Percentiles rank a stretch among this genome's conserved stretches.
phyloP scores from a whole-genome alignment of 2,329 filamentous ascomycete species.

The Ophiostoma quercus region DNA sequence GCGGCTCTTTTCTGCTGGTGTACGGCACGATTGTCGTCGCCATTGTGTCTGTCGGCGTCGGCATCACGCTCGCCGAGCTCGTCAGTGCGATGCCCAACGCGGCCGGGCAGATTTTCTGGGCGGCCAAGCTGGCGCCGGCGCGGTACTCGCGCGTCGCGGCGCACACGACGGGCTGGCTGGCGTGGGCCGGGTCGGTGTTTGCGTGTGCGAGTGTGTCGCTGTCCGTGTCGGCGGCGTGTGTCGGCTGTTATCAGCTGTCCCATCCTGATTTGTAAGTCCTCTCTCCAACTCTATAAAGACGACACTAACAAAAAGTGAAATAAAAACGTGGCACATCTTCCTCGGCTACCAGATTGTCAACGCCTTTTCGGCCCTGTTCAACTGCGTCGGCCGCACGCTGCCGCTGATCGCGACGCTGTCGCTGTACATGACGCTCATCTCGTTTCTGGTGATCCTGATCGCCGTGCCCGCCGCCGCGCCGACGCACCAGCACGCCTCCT shows the following conservation, averaged over 20 bases:
- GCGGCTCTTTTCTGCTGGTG: constrained; percentile 48
- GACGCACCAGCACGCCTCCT: constrained; percentile 22
- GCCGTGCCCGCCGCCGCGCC: constrained; percentile 26
- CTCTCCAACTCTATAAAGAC: background rate
- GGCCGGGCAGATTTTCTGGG: constrained; percentile 57
- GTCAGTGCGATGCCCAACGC: constrained; percentile 45
- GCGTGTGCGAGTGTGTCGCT: constrained; percentile 36
- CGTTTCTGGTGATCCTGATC: constrained; percentile 27
- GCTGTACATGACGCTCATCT: constrained; percentile 30
- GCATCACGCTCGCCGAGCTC: constrained; percentile 37
- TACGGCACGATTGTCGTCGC: constrained; percentile 47
- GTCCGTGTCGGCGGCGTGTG: constrained; percentile 37
- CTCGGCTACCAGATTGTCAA: constrained; percentile 46
- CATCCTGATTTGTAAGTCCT: background rate
- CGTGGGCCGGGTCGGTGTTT: constrained; percentile 38
- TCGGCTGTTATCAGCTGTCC: background rate
- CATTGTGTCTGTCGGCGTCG: constrained; percentile 41
- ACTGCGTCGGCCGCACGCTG: constrained; percentile 37
- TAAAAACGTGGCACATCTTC: constrained; percentile 41
- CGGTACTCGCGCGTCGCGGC: constrained; percentile 47
- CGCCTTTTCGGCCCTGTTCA: constrained; percentile 32
- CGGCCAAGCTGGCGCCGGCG: constrained; percentile 47
- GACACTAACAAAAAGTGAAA: constrained; percentile 37
- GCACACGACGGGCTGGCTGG: constrained; percentile 49
- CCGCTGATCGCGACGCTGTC: constrained; percentile 47